These are phyloP conservation scores for Dalbergia cultrata DNA, from an alignment of 306 rosid species.

Conservation along the genomic window DNA sequence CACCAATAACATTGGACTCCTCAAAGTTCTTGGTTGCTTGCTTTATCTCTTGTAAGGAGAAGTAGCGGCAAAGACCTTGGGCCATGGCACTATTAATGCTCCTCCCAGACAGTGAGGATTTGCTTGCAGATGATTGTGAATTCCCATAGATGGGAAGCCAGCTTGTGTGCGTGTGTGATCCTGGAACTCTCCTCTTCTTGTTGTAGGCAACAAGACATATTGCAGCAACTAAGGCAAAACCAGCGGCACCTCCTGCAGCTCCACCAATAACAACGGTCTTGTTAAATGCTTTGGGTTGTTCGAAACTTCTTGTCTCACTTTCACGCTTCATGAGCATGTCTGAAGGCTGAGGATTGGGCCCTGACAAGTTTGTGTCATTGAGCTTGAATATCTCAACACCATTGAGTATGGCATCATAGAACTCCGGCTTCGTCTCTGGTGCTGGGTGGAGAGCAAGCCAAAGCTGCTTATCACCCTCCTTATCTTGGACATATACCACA, in stretches of 20 bases:
- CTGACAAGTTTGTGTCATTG: constrained; percentile 59
- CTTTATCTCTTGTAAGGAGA: constrained; percentile 60
- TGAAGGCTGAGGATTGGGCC: constrained; percentile 65
- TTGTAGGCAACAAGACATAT: constrained; percentile 48
- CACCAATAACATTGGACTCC: constrained; percentile 66
- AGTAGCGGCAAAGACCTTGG: constrained; percentile 65
- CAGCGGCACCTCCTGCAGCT: constrained; percentile 68
- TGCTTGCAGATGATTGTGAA: constrained; percentile 31
- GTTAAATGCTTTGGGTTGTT: neutral
- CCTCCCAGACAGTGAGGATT: constrained; percentile 53
- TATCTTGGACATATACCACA: constrained; percentile 43
- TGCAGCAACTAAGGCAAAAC: constrained; percentile 58
- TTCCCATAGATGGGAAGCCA: constrained; percentile 62
- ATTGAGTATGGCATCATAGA: constrained; percentile 56
- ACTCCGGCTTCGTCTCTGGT: constrained; percentile 44
- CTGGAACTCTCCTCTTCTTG: constrained; percentile 48
- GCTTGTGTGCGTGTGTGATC: constrained; percentile 49
- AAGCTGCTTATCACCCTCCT: constrained; percentile 38
- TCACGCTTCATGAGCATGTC: constrained; percentile 42
- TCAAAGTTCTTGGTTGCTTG: constrained; percentile 59
- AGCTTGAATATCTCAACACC: constrained; percentile 71
- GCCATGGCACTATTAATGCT: constrained; percentile 49
- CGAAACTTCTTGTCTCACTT: neutral
- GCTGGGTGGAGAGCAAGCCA: constrained; percentile 60
- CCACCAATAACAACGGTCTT: constrained; percentile 52